Base-by-base conservation (phyloP, 2,329 filamentous ascomycete genomes). In the Mollisia scopiformis region DNA sequence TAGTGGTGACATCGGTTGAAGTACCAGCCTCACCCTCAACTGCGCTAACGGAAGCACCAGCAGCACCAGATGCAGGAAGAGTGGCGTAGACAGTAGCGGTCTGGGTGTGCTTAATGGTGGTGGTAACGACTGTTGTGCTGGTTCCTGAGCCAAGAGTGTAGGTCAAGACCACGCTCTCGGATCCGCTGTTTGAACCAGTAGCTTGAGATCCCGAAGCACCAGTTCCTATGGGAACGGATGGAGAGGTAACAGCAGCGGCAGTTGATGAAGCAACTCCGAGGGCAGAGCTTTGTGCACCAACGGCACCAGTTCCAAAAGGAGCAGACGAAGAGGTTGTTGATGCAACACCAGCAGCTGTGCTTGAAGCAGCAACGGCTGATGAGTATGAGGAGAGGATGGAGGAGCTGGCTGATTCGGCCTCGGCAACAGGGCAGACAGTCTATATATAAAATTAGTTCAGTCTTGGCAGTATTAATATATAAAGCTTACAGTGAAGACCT, bases 391-490 rank as follows among this genome's bases (percentile, higher is more conserved):
- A 69, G 65, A 80, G 59, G 33, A 77, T 74, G 31, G 77, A 75
- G 27, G 77, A 76, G 73, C 80, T 77, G 62, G 72, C 72, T 30
- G 75, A 78, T 39, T 59, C 58, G 35, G 71, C 69, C 50, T 78
- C 77, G 30, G 74, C 64, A 61, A 81, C 75, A 64, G 81, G 80
- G 76, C 80, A 82, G 67, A 82, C 74, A 62, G 83, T 82, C 67
- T 71, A 35, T 10, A 53, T 16, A 28, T 41, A 19, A 3, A 27
- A 21, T 62, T 39, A 58, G 33, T 25, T 21, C 1, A 37, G 19
- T 35, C 28, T 39, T 7, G 19, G 2, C n/a, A 19, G 3, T 10
- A 5, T 13, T 35, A 1, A 57, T 19, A 33, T 56, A 13, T 21
- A 31, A 19, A 50, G 19, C 69, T 59, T 63, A 69, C 68, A 70